Conservation (phyloP, 345 rosid genomes). For the Moricandia moricandioides region DNA sequence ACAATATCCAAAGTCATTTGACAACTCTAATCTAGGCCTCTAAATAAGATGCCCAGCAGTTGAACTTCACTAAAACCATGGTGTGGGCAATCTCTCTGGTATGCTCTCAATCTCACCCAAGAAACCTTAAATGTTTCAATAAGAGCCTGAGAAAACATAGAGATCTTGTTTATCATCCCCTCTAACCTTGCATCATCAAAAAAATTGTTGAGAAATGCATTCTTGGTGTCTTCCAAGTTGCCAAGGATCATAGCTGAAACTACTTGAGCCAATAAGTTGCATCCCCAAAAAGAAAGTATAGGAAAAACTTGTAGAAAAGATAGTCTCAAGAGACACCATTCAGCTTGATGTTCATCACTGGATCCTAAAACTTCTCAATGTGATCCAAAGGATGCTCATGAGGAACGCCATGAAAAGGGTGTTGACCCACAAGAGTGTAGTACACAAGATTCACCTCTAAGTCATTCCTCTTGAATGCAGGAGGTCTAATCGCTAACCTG, state of each 20-base stretch:
- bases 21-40: background rate
- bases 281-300: too few relatives aligned
- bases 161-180: background rate
- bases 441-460: too few relatives aligned
- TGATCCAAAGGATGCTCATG: too few relatives aligned
- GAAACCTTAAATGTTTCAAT: background rate
- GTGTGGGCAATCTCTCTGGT: background rate
- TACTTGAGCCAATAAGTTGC: slow-evolving; percentile 8
- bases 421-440: too few relatives aligned
- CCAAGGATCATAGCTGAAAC: background rate
- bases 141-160: background rate
- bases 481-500: too few relatives aligned
- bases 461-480: too few relatives aligned
- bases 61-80: background rate
- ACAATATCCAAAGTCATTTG: background rate
- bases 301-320: too few relatives aligned
- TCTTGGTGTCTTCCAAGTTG: background rate
- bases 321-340: too few relatives aligned
- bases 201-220: background rate
- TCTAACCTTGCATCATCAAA: background rate
- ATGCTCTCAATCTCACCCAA: background rate
- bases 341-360: too few relatives aligned
- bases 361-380: too few relatives aligned
- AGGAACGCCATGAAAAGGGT: too few relatives aligned
- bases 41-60: too few relatives aligned